A percentile compares a stretch with the other conserved stretches of the same genome.
phyloP scores from a whole-genome alignment of 805 yeast genomes.

The Tetrapisispora phaffii region DNA sequence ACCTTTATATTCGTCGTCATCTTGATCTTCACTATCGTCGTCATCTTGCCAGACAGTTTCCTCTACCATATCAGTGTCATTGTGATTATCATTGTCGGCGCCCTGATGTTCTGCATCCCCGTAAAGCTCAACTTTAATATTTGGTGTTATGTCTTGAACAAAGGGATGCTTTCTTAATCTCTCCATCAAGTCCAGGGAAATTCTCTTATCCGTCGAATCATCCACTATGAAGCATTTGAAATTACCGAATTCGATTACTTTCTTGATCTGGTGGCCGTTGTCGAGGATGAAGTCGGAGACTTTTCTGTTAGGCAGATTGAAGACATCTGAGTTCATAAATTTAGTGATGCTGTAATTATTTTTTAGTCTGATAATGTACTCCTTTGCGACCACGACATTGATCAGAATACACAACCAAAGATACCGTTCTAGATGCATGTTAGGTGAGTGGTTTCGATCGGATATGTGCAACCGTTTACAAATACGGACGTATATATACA shows the following conservation, averaged over 20 bases:
- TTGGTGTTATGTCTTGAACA: constrained; percentile 62
- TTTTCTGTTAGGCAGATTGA: constrained; percentile 1
- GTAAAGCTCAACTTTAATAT: constrained; percentile 44
- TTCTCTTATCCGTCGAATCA: constrained; percentile 16
- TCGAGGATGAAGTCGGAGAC: constrained; percentile 32
- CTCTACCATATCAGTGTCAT: no score
- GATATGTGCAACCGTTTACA: no score
- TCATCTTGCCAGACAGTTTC: no score
- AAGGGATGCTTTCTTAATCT: constrained; percentile 47
- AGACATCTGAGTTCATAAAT: neutral
- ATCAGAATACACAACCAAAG: neutral
- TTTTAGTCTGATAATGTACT: constrained; percentile 1
- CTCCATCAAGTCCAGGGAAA: constrained; percentile 24
- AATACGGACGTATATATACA: no score
- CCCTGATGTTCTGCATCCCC: neutral
- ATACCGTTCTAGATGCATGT: neutral
- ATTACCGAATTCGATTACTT: constrained; percentile 54
- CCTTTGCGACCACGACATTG: neutral
- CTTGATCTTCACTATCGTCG: neutral
- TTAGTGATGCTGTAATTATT: neutral
- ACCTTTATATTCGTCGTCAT: constrained; percentile 29
- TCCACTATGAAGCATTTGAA: constrained; percentile 48
- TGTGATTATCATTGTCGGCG: neutral
- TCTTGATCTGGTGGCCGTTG: constrained; percentile 35
- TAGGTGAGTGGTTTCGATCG: no score